These are phyloP conservation scores for Globisporangium sylvaticum DNA, from an alignment of 352 stramenopile genomes.

Conservation along the genomic window DNA sequence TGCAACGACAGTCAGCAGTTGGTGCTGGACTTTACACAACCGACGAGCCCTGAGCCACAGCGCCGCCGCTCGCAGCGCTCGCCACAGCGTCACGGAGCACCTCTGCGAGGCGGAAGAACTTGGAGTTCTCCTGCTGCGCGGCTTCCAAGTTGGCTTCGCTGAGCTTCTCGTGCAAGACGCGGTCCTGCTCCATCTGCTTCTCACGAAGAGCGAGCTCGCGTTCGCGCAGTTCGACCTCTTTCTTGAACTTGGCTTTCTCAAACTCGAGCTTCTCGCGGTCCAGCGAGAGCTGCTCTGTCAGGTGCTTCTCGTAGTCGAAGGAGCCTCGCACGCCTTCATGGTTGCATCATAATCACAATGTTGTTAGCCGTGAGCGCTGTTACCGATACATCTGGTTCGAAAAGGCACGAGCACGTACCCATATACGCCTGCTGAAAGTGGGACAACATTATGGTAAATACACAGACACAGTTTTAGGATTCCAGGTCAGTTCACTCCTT, in stretches of 20 bases:
- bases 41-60: slow-evolving; percentile 18
- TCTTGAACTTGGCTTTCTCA: slow-evolving; percentile 68
- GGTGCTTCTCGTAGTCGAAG: slow-evolving; percentile 79
- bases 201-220: slow-evolving; percentile 57
- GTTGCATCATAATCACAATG: neutral
- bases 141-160: slow-evolving; percentile 37
- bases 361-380: neutral
- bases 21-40: slow-evolving; percentile 27
- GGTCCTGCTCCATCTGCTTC: slow-evolving; percentile 62
- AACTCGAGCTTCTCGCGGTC: slow-evolving; percentile 73
- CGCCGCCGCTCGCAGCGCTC: slow-evolving; percentile 17
- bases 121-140: slow-evolving; percentile 43
- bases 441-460: neutral
- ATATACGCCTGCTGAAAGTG: slow-evolving; percentile 2
- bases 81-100: slow-evolving; percentile 52
- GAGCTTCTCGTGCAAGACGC: slow-evolving; percentile 52
- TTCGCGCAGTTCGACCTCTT: slow-evolving; percentile 69
- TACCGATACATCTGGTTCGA: neutral
- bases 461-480: neutral
- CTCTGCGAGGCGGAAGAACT: slow-evolving; percentile 60
- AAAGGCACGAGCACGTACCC: slow-evolving; percentile 20
- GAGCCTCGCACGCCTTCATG: slow-evolving; percentile 25
- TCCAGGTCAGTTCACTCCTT: neutral
- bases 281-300: slow-evolving; percentile 63
- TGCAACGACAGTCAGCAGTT: neutral